These are phyloP conservation scores for Marchantia paleacea DNA, from an alignment of 225 moss, liverwort and hornwort species.

Conservation along the genomic window DNA sequence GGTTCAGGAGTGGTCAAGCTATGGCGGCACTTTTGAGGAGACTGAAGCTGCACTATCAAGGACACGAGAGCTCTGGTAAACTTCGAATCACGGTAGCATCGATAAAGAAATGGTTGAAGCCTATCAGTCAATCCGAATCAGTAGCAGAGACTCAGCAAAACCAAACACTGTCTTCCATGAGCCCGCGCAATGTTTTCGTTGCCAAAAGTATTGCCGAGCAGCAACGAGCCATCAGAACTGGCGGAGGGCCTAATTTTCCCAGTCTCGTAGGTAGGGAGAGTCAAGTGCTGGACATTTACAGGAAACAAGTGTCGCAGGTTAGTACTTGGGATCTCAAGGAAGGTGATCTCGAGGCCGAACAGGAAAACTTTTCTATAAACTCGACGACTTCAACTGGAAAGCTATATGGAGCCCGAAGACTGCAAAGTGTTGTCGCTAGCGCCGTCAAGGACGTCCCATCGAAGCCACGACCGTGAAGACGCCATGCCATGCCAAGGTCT, in stretches of 20 bases:
- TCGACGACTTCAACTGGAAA: not conserved
- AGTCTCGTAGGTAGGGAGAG: not conserved
- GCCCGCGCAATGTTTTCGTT: constrained; percentile 51
- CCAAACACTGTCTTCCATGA: constrained; percentile 40
- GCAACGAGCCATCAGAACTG: constrained; percentile 80
- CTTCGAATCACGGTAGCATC: constrained; percentile 62
- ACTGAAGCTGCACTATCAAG: constrained; percentile 62
- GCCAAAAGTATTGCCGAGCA: constrained; percentile 74
- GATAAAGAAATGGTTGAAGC: constrained; percentile 79
- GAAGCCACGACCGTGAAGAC: not conserved
- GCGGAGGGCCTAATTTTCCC: constrained; percentile 23
- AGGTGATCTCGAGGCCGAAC: constrained; percentile 20
- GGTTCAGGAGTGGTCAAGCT: constrained; percentile 82
- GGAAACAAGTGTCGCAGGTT: constrained; percentile 16
- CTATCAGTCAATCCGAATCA: constrained; percentile 19
- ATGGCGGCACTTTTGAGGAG: constrained; percentile 72
- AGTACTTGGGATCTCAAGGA: constrained; percentile 9
- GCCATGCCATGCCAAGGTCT: too few species aligned
- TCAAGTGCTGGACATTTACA: constrained; percentile 4
- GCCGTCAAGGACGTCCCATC: not conserved
- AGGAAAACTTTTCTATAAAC: constrained; percentile 1
- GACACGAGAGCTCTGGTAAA: constrained; percentile 71
- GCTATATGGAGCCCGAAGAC: not conserved
- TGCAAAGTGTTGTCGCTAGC: constrained; percentile 1
- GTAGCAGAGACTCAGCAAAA: not conserved